phyloP scores from a whole-genome alignment of 164 flowering plant species.

The Umbellularia californica region DNA sequence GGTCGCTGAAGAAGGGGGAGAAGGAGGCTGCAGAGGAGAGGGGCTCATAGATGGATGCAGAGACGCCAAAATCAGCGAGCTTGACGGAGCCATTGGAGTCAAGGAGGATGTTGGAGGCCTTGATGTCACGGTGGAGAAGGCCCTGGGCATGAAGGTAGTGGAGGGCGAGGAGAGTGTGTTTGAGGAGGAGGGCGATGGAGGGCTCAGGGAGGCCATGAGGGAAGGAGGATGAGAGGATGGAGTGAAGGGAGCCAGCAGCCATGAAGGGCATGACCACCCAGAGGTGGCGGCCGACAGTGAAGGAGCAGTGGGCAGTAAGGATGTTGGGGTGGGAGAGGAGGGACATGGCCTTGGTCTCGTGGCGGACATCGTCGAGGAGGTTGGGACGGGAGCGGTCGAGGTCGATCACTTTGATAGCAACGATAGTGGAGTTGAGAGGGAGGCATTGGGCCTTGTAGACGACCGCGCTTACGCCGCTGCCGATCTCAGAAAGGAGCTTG shows the following conservation, averaged over 20 bases:
- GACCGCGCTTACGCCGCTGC: constrained; percentile 54
- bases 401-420: constrained; percentile 76
- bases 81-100: constrained; percentile 59
- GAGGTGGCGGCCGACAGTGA: constrained; percentile 60
- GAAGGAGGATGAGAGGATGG: constrained; percentile 56
- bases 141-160: constrained; percentile 75
- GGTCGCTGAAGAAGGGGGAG: constrained; percentile 37
- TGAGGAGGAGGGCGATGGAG: constrained; percentile 55
- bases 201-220: constrained; percentile 63
- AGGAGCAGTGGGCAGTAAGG: constrained; percentile 69
- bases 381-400: constrained; percentile 50
- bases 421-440: constrained; percentile 39
- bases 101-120: constrained; percentile 72
- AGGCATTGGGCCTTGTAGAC: constrained; percentile 73
- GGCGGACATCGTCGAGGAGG: constrained; percentile 39
- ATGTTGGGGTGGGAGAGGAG: constrained; percentile 81
- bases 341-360: constrained; percentile 61
- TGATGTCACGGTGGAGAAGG: constrained; percentile 70
- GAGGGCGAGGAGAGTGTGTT: constrained; percentile 60
- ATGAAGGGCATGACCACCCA: constrained; percentile 97
- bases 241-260: constrained; percentile 77
- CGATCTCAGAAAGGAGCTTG: constrained; percentile 53
- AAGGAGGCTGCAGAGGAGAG: constrained; percentile 20
- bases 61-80: constrained; percentile 77
- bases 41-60: constrained; percentile 62